Base-by-base conservation (phyloP, 2,329 filamentous ascomycete species). In the Lasiodiplodia sp. region DNA sequence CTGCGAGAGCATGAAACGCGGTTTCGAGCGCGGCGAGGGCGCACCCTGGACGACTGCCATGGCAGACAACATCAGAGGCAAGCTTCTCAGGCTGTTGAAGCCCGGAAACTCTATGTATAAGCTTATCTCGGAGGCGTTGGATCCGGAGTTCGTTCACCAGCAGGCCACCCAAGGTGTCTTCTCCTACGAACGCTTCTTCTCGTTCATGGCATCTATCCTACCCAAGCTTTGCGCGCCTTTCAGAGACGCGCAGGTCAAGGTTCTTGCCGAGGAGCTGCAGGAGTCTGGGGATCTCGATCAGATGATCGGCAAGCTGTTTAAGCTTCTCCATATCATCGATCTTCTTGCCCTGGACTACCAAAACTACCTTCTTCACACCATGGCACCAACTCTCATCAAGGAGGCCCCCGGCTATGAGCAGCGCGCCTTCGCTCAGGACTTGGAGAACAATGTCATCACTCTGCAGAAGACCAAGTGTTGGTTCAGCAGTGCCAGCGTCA, bases 191-290 rank as follows among this genome's bases (percentile, higher is more conserved):
- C 91, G 89, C 69, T 94, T 95, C 79, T 95, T 95, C 76, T 82
- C 85, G 2, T 91, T 92, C 71, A 92, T 95, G 85, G 89, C 88
- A 1, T 87, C 87, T 2, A 85, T 96, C 57, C 83, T 96, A 60
- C 92, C 92, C 6, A 92, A 92, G 76, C 86, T 96, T 16, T 95
- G 92, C 73, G 92, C 92, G 0, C 92, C 92, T 0, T 89, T 92
- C 75, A 86, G 92, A n/a, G 92, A 96, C 74, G 88, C 87, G 4
- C 89, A 93, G 75, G 90, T 93, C 69, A 90, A 91, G 76, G 85
- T 86, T 2, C 80, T 95, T 23, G 83, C 89, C 1, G 86, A 91
- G 62, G 88, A 89, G 69, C 86, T 88, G 25, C 70, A 78, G 68
- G 73, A 79, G n/a, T 77, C 79, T 53, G 80, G 81, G 10, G 75